A percentile compares a stretch with the other conserved stretches of the same genome.
These are phyloP conservation scores for Chlamydomonas incerta DNA, from an alignment of 139 green algal genomes.

Conservation along the genomic window DNA sequence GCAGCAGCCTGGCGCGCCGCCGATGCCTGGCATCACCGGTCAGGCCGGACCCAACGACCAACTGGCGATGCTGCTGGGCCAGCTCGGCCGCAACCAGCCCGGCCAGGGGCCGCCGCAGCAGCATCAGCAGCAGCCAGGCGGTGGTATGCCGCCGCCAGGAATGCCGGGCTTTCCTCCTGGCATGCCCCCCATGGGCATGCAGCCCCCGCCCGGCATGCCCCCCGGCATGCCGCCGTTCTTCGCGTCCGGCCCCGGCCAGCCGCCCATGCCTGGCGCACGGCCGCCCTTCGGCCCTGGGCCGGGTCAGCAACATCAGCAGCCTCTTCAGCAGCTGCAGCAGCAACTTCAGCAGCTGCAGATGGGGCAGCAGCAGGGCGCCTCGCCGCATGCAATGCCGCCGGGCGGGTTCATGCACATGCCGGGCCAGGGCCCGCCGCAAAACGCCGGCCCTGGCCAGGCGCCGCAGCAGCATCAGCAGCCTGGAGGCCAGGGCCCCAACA, in stretches of 20 bases:
- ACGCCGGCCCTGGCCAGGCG: not conserved
- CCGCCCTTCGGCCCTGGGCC: not conserved
- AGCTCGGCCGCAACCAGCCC: not conserved
- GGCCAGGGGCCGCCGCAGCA: not conserved
- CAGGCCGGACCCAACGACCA: not conserved
- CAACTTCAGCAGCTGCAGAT: slow-evolving; percentile 4
- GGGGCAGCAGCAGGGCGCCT: not conserved
- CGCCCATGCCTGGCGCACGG: not conserved
- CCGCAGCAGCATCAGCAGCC: not conserved
- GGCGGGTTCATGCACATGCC: not conserved
- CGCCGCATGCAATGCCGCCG: not conserved
- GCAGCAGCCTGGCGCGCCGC: not conserved
- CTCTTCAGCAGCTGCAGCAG: not conserved
- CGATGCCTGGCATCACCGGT: not conserved
- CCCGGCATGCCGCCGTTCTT: not conserved
- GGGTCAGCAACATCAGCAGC: not conserved
- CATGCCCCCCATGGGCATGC: not conserved
- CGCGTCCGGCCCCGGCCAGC: not conserved
- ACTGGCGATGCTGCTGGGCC: not conserved
- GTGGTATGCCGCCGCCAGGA: not conserved
- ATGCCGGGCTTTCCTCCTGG: too few species aligned
- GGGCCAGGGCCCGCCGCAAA: not conserved
- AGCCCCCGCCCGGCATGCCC: not conserved
- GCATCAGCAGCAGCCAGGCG: not conserved
- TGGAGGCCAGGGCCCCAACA: not conserved